Evolutionary conservation across 225 moss, liverwort and hornwort genomes (phyloP).

Genomic region (Marchantia paleacea): DNA sequence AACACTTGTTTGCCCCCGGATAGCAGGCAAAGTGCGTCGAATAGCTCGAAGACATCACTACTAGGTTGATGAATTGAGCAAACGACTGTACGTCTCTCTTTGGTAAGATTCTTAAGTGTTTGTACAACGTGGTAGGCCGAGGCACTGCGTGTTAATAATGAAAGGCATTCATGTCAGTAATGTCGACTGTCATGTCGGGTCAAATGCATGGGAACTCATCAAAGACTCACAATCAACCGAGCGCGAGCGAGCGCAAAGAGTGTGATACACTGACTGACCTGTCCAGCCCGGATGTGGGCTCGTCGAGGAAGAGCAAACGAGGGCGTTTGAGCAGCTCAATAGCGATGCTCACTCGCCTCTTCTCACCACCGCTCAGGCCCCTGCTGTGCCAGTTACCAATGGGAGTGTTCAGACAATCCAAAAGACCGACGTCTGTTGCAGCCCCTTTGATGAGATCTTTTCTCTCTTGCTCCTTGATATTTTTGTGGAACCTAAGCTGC

Average conservation of each 20-base stretch:
- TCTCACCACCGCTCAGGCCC: conserved; percentile 84
- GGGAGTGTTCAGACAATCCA: conserved; percentile 58
- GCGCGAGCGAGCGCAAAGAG: not conserved
- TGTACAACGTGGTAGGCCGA: conserved; percentile 45
- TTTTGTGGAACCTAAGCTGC: conserved; percentile 58
- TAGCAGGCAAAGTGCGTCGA: conserved; percentile 42
- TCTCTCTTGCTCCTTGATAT: conserved; percentile 48
- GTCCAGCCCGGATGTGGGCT: conserved; percentile 91
- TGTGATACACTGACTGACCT: conserved; percentile 18
- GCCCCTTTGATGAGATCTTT: conserved; percentile 65
- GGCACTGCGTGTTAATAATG: conserved; percentile 28
- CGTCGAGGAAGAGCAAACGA: conserved; percentile 84
- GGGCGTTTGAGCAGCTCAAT: conserved; percentile 83
- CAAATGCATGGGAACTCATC: not conserved
- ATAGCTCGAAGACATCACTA: conserved; percentile 48
- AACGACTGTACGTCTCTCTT: conserved; percentile 44
- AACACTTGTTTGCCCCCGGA: conserved; percentile 35
- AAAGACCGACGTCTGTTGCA: conserved; percentile 73
- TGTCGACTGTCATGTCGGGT: not conserved
- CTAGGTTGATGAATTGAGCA: conserved; percentile 47
- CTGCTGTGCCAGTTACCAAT: conserved; percentile 94
- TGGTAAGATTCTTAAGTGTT: conserved; percentile 31
- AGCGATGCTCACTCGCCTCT: conserved; percentile 85
- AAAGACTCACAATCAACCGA: not conserved
- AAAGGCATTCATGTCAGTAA: not conserved